These are phyloP conservation scores for Rhynchospora pubera DNA, from an alignment of 176 grass and related monocot genomes.

Conservation along the genomic window DNA sequence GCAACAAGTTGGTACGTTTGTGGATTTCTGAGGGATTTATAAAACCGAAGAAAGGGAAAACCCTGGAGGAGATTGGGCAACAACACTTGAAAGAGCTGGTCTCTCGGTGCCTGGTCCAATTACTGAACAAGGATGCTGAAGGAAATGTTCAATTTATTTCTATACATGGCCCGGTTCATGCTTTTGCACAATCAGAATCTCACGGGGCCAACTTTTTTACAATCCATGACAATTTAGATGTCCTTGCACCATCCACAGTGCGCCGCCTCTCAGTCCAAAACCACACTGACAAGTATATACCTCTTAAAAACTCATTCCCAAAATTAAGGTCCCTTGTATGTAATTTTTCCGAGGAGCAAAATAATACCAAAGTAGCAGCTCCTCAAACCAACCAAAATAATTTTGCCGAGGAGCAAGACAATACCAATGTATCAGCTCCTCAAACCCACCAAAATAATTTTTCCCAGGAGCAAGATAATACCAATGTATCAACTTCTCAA, in stretches of 20 bases:
- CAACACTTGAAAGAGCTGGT: constrained; percentile 33
- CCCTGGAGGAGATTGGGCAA: constrained; percentile 26
- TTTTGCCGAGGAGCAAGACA: too few species aligned
- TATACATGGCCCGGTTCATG: constrained; percentile 22
- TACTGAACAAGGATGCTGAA: constrained; percentile 22
- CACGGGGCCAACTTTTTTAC: constrained; percentile 28
- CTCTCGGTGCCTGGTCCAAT: constrained; percentile 21
- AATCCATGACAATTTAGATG: constrained; percentile 22
- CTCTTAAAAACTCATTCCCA: constrained; percentile 19
- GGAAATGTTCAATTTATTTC: background rate
- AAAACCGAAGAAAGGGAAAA: constrained; percentile 25
- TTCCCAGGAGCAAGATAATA: too few species aligned
- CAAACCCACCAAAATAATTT: too few species aligned
- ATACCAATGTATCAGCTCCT: too few species aligned
- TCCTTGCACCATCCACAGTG: constrained; percentile 6
- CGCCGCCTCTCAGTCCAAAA: constrained; percentile 28
- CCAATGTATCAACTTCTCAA: too few species aligned
- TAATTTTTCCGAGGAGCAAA: constrained; percentile 27
- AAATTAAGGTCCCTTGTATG: constrained; percentile 30
- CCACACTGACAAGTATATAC: constrained; percentile 22
- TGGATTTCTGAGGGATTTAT: constrained; percentile 40
- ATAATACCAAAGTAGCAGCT: background rate
- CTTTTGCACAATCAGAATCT: constrained; percentile 31
- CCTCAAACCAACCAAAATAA: too few species aligned
- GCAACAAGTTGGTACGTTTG: constrained; percentile 11